Evolutionary conservation across 179 eudicot genomes (phyloP).

Genomic region (Heliamphora pulchella): DNA sequence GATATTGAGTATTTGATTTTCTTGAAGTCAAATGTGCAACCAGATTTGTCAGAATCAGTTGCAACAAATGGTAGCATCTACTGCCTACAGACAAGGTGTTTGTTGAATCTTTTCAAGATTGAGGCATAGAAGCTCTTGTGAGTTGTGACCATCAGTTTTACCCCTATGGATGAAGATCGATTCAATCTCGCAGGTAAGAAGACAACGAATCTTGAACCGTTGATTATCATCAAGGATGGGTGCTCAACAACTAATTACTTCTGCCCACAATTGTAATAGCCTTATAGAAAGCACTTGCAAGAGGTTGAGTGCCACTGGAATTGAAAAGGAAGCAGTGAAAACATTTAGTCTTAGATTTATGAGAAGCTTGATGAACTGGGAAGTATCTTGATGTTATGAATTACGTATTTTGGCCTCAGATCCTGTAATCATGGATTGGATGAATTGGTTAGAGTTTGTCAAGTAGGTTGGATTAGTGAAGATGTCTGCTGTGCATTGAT

Average conservation of each 20-base stretch:
- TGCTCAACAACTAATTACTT: background rate
- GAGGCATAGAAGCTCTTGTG: background rate
- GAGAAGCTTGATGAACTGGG: background rate
- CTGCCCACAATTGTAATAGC: background rate
- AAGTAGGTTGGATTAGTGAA: background rate
- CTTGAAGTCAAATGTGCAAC: background rate
- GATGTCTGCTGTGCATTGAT: background rate
- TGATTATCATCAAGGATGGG: background rate
- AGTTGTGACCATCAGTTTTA: background rate
- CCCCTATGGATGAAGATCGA: background rate
- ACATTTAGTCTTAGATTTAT: background rate
- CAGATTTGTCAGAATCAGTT: background rate
- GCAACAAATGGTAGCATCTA: background rate
- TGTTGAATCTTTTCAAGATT: background rate
- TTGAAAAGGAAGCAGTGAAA: background rate
- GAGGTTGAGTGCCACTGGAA: background rate
- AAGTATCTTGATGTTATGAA: background rate
- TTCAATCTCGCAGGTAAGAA: background rate
- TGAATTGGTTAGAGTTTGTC: background rate
- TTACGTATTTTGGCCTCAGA: background rate
- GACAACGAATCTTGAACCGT: background rate
- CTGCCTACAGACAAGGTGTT: background rate
- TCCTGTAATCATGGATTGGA: background rate
- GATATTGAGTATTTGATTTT: background rate
- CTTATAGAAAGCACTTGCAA: background rate